Conservation (phyloP, 306 rosid species). For the Malus fusca region DNA sequence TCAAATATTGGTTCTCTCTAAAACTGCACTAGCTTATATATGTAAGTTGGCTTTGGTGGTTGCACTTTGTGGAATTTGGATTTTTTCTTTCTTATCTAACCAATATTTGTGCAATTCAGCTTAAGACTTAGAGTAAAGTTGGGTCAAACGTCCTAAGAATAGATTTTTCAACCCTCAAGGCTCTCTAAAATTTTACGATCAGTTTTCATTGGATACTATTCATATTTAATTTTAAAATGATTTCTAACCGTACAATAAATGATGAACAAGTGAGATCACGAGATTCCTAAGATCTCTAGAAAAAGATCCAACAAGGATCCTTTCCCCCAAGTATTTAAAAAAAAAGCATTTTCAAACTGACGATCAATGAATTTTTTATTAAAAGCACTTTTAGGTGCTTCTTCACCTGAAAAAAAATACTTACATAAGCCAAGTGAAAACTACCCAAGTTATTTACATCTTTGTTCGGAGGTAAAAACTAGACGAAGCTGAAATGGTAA, state of each 20-base stretch:
- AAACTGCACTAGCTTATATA: slow-evolving; percentile 3
- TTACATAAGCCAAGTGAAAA: neutral
- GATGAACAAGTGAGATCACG: no score
- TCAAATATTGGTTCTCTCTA: neutral
- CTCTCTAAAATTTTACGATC: no score
- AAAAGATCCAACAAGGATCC: no score
- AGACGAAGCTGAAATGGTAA: neutral
- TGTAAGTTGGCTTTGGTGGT: neutral
- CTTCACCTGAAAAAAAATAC: neutral
- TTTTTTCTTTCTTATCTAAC: neutral
- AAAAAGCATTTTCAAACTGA: no score
- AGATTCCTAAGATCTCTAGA: no score
- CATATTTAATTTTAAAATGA: no score
- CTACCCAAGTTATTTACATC: neutral
- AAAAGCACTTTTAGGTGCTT: neutral
- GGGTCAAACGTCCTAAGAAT: neutral
- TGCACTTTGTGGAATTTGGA: neutral
- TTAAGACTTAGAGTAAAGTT: neutral
- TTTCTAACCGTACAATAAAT: no score
- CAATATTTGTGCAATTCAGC: no score
- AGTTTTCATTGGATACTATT: no score
- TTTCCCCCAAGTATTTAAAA: no score
- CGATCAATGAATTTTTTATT: no score
- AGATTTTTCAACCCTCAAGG: no score
- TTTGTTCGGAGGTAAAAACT: neutral